phyloP scores from a whole-genome alignment of 352 stramenopile species.

The Phytopythium mirpurense region DNA sequence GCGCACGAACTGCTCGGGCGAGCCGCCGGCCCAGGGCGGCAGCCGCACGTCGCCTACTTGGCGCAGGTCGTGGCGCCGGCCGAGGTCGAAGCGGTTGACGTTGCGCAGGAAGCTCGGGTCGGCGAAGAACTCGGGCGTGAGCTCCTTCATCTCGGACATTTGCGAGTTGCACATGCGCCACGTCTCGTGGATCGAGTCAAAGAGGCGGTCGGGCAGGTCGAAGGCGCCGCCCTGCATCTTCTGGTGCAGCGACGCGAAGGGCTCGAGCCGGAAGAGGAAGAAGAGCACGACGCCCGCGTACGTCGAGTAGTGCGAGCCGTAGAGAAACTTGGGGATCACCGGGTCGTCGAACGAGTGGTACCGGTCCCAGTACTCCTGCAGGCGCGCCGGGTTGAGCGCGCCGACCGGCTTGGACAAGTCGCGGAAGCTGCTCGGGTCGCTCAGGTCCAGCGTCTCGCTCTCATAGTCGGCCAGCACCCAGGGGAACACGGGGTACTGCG shows the following conservation, averaged over 20 bases:
- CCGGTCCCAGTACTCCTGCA: slow-evolving; percentile 94
- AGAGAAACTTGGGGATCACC: slow-evolving; percentile 88
- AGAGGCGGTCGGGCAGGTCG: slow-evolving; percentile 97
- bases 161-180: slow-evolving; percentile 97
- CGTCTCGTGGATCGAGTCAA: slow-evolving; percentile 94
- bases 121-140: slow-evolving; percentile 98
- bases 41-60: slow-evolving; percentile 94
- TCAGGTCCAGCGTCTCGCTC: slow-evolving; percentile 62
- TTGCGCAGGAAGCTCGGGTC: slow-evolving; percentile 96
- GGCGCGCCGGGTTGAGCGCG: slow-evolving; percentile 91
- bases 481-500: slow-evolving; percentile 96
- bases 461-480: slow-evolving; percentile 87
- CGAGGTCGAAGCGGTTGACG: slow-evolving; percentile 93
- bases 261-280: slow-evolving; percentile 98
- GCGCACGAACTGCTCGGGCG: slow-evolving; percentile 94
- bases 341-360: slow-evolving; percentile 92
- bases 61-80: slow-evolving; percentile 76
- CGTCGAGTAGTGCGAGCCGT: slow-evolving; percentile 97
- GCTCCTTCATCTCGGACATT: slow-evolving; percentile 98
- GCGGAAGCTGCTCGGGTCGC: slow-evolving; percentile 90
- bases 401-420: slow-evolving; percentile 98
- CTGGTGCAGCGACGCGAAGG: slow-evolving; percentile 95
- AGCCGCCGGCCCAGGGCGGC: slow-evolving; percentile 95
- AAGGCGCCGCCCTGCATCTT: slow-evolving; percentile 97
- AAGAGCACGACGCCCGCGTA: slow-evolving; percentile 96